These are phyloP conservation scores for Scleroderma citrinum DNA, from an alignment of 768 basidiomycete species.

Conservation along the genomic window DNA sequence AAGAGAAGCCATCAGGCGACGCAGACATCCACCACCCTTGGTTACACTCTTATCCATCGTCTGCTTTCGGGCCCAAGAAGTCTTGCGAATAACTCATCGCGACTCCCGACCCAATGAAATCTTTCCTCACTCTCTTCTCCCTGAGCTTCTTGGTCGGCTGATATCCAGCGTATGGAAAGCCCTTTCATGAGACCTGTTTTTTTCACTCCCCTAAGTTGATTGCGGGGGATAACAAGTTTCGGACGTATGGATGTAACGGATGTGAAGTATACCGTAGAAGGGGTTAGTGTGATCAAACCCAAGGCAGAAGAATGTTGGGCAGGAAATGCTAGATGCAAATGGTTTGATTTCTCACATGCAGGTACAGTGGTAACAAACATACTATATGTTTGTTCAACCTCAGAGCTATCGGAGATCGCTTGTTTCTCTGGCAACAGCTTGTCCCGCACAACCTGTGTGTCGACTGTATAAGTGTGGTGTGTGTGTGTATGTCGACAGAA, in stretches of 20 bases:
- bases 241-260: conserved; percentile 42
- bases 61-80: conserved; percentile 47
- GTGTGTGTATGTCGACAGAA: neutral
- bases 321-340: conserved; percentile 43
- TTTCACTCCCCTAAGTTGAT: conserved; percentile 49
- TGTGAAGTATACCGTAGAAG: conserved; percentile 47
- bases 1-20: conserved; percentile 15
- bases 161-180: conserved; percentile 41
- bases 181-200: conserved; percentile 51
- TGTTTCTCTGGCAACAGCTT: neutral
- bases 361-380: conserved; percentile 5
- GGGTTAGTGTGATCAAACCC: conserved; percentile 55
- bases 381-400: conserved; percentile 31
- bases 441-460: conserved; percentile 8
- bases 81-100: conserved; percentile 63
- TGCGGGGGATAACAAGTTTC: conserved; percentile 41
- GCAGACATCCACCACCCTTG: conserved; percentile 5
- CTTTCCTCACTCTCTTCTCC: conserved; percentile 41
- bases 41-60: conserved; percentile 45
- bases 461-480: neutral
- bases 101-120: conserved; percentile 53
- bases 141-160: conserved; percentile 21
- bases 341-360: conserved; percentile 1
- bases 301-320: conserved; percentile 50
- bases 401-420: neutral